Base-by-base conservation (phyloP, 1,284 basidiomycete genomes). In the Entoloma clypeatum region DNA sequence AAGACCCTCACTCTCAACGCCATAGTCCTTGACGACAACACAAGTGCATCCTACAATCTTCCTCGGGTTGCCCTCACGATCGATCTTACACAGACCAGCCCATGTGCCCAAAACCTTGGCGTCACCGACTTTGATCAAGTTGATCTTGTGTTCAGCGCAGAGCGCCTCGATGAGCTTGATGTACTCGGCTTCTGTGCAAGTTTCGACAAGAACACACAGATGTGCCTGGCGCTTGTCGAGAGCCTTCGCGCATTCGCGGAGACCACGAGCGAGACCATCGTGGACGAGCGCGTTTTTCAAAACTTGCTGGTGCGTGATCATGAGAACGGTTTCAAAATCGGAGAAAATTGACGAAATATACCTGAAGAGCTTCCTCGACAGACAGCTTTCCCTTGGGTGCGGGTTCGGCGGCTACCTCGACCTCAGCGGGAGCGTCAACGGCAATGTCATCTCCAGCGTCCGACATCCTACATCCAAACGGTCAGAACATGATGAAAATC, bases 161-260 rank as follows among this genome's bases (percentile, higher is more conserved):
- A 98, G 91, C 41, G 94, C 95, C 75, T 98, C 94, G 57, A 98
- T 96, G 75, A 99, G 91, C 79, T 98, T 98, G 80, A 97, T 89
- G 82, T 99, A 98, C 74, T 97, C 95, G 58, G 93, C 91, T 76
- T 98, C 95, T 49, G 89, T 95, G 79, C 93, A 96, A 48, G 92
- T 93, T 83, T 99, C 95, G 66, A 97, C 93, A 62, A 99, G 87
- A 51, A 99, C 94, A 73, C 95, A 98, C 47, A 99, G 81, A 72
- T 98, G 95, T 45, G 95, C 95, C 79, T 96, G 91, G 60, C 93
- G 88, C 75, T 94, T 94, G 82, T 99, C 95, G 53, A 99, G 80
- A 48, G 95, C 92, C 79, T 99, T 99, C 64, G 95, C 89, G 62
- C 83, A 89, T 77, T 99, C 95, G 58, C 95, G 91, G 52, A 99